A percentile compares a stretch with the other conserved stretches of the same genome.
Conservation (phyloP, 495 filamentous ascomycete genomes). For the Clohesyomyces aquaticus region DNA sequence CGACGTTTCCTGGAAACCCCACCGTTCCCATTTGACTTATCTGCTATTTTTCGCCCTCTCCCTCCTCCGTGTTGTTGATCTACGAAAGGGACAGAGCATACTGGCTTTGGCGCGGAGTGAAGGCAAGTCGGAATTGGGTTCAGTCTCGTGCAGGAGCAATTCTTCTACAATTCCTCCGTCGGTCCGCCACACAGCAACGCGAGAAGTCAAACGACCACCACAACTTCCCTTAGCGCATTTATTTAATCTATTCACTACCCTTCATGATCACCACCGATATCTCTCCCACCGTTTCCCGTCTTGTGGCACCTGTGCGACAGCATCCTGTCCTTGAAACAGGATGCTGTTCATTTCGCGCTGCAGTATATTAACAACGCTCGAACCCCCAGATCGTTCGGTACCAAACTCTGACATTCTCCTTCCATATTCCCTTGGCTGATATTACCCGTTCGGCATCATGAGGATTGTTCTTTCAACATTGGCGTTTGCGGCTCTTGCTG, state of each 20-base stretch:
- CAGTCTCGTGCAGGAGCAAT: neutral
- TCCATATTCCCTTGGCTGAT: neutral
- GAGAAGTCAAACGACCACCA: conserved; percentile 7
- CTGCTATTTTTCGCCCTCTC: no score
- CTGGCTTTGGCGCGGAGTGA: no score
- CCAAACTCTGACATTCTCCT: neutral
- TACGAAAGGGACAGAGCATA: no score
- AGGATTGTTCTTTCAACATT: conserved; percentile 19
- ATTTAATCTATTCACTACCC: conserved; percentile 31
- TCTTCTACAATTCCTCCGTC: conserved; percentile 7
- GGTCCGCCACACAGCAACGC: neutral
- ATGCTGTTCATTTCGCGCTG: neutral
- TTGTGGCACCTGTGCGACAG: conserved; percentile 1
- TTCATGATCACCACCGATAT: conserved; percentile 20
- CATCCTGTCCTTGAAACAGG: neutral
- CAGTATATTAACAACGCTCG: neutral
- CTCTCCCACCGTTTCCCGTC: conserved; percentile 13
- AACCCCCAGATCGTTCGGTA: neutral
- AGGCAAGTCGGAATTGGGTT: neutral
- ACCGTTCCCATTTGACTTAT: no score
- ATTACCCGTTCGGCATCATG: conserved; percentile 16
- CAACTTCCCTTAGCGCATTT: conserved; percentile 22
- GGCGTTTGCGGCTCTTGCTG: conserved; percentile 19
- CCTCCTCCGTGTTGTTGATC: no score
- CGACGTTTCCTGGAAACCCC: no score